Conservation (phyloP, 2,329 filamentous ascomycete species). For the Diaporthe humulicola region DNA sequence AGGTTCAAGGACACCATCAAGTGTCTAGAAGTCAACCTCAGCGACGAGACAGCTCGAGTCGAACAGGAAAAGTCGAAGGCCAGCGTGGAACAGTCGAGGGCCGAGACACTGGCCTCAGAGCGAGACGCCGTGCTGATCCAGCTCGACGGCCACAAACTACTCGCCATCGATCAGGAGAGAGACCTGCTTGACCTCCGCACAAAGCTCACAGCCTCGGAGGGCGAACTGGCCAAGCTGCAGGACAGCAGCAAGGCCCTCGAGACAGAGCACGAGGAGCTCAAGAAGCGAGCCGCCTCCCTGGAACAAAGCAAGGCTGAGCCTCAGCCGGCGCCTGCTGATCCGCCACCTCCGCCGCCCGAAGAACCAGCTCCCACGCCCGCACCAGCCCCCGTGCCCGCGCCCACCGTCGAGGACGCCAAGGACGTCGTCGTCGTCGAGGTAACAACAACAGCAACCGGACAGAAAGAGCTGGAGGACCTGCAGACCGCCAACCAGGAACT, state of each 20-base stretch:
- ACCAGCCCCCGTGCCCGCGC: background rate
- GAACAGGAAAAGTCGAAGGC: slow-evolving; percentile 31
- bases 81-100: background rate
- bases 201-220: slow-evolving; percentile 28
- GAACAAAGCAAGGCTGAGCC: background rate
- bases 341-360: slow-evolving; percentile 10
- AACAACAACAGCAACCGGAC: background rate
- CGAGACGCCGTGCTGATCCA: slow-evolving; percentile 33
- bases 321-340: background rate
- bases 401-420: background rate
- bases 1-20: slow-evolving; percentile 29
- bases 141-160: slow-evolving; percentile 30
- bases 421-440: slow-evolving; percentile 1
- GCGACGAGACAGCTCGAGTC: slow-evolving; percentile 16
- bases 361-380: slow-evolving; percentile 2
- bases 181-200: slow-evolving; percentile 35
- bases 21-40: slow-evolving; percentile 2
- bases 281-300: slow-evolving; percentile 30
- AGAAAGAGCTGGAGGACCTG: slow-evolving; percentile 24
- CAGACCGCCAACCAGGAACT: slow-evolving; percentile 36
- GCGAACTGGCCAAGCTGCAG: slow-evolving; percentile 34
- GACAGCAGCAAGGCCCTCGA: slow-evolving; percentile 36
- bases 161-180: slow-evolving; percentile 35
- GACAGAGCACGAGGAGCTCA: slow-evolving; percentile 38
- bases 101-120: slow-evolving; percentile 24